Evolutionary conservation across 2,329 filamentous ascomycete species (phyloP).

Genomic region (Scortechinia acanthostroma): DNA sequence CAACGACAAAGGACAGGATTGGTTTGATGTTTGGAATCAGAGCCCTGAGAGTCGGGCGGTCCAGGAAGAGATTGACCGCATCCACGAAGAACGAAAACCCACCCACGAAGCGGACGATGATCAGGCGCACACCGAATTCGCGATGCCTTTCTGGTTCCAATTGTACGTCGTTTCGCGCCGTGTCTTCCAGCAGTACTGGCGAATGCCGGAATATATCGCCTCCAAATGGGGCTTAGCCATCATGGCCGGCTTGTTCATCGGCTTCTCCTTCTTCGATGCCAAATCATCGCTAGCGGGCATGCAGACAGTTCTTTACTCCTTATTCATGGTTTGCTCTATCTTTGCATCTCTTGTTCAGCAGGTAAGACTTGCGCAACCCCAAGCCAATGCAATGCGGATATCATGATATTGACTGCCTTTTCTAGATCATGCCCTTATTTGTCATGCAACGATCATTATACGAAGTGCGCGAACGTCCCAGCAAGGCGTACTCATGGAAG

Average conservation of each 20-base stretch:
- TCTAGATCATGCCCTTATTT: slow-evolving; percentile 51
- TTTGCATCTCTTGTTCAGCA: slow-evolving; percentile 46
- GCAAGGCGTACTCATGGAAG: slow-evolving; percentile 70
- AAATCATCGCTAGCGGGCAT: slow-evolving; percentile 44
- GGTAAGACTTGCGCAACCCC: too few species aligned
- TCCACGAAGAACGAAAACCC: slow-evolving; percentile 40
- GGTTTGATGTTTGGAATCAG: slow-evolving; percentile 60
- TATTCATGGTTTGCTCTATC: slow-evolving; percentile 50
- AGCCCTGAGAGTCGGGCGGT: slow-evolving; percentile 42
- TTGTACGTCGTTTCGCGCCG: slow-evolving; percentile 25
- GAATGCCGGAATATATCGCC: slow-evolving; percentile 8
- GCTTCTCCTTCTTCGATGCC: slow-evolving; percentile 48
- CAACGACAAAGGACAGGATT: slow-evolving; percentile 39
- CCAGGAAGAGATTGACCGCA: slow-evolving; percentile 53
- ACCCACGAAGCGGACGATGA: slow-evolving; percentile 34
- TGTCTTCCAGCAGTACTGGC: slow-evolving; percentile 34
- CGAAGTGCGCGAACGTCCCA: slow-evolving; percentile 51
- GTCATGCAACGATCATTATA: slow-evolving; percentile 49
- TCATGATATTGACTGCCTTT: slow-evolving; percentile 23
- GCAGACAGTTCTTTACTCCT: slow-evolving; percentile 50
- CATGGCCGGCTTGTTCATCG: slow-evolving; percentile 41
- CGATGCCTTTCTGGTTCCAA: slow-evolving; percentile 25
- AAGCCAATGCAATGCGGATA: slow-evolving; percentile 14
- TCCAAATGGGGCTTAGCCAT: slow-evolving; percentile 16
- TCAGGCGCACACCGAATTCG: slow-evolving; percentile 28